phyloP scores from a whole-genome alignment of 2,329 filamentous ascomycete species.

The Colletotrichum eremochloae region DNA sequence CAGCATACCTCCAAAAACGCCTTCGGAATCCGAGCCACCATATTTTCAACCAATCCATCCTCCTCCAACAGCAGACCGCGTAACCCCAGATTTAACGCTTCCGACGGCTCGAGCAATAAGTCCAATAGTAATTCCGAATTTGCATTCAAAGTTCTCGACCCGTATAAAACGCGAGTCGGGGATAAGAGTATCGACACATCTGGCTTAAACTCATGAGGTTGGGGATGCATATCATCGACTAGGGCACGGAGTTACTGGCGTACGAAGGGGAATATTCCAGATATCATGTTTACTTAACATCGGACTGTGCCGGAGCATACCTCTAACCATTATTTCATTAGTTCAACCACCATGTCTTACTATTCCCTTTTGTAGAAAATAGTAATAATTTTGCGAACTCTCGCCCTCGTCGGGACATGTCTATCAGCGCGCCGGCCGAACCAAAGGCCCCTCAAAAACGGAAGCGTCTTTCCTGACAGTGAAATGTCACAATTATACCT shows the following conservation, averaged over 20 bases:
- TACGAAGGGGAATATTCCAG: neutral
- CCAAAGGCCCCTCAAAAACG: neutral
- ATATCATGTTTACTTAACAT: neutral
- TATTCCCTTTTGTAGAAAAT: neutral
- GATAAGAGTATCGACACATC: neutral
- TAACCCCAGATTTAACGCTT: too few relatives aligned
- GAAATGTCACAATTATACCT: neutral
- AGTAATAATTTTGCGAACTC: neutral
- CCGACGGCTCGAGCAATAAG: neutral
- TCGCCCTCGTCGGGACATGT: neutral
- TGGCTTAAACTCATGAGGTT: neutral
- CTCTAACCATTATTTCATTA: neutral
- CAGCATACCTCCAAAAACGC: neutral
- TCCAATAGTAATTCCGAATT: neutral
- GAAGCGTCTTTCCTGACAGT: neutral
- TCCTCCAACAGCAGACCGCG: neutral
- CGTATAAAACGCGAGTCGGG: neutral
- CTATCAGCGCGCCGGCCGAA: neutral
- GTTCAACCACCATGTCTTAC: neutral
- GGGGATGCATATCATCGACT: neutral
- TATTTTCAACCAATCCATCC: neutral
- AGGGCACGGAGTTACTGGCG: slow-evolving; percentile 2
- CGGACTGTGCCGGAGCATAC: too few relatives aligned
- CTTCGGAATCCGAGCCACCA: neutral
- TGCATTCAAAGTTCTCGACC: slow-evolving; percentile 13